Evolutionary conservation across 768 basidiomycete species (phyloP), one percentile per base, ranked within the genome.

Genomic region (Rubroboletus satanas): DNA sequence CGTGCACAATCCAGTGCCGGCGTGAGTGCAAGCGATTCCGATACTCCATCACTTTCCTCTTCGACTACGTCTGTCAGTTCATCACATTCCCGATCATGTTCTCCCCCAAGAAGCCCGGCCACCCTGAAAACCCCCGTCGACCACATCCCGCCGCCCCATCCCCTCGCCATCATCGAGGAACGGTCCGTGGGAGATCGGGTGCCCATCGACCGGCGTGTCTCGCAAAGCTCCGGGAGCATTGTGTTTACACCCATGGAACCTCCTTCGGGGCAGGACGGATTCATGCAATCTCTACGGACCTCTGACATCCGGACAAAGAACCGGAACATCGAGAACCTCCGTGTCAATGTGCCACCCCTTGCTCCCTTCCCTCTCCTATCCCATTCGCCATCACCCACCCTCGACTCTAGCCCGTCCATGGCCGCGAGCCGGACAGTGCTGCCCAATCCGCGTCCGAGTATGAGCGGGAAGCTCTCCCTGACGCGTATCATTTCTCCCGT

Each of bases 21-120:
- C 42, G 49, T 72, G 23, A 68, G 71, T 39, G 51, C 63, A 18
- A 70, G 73, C 51, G 75, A 75, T 54, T 77, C 75, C 47, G 77
- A 79, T 54, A 75, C 74, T n/a, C 78, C 78, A n/a, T 79, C 80
- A 10, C 69, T 82, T 47, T 69, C 73, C 31, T 77, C 77, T 46
- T 78, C 75, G 29, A 67, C 60, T 39, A 66, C 64, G 8, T 77
- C 76, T 2, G 65, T 61, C 52, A 75, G 74, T 49, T 77, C 76
- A 5, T 63, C 64, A 4, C 69, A 64, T 47, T 75, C 73, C 3
- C 66, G 62, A 23, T 58, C 64, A 47, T 57, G 60, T 66, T 61
- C 58, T 57, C 77, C 68, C 7, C 74, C 73, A 8, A 57, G 67
- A 35, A 75, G 70, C 51, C 70, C 66, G 21, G 69, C 59, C 8